phyloP scores from a whole-genome alignment of 164 flowering plant genomes.

The Stephania yunnanensis region DNA sequence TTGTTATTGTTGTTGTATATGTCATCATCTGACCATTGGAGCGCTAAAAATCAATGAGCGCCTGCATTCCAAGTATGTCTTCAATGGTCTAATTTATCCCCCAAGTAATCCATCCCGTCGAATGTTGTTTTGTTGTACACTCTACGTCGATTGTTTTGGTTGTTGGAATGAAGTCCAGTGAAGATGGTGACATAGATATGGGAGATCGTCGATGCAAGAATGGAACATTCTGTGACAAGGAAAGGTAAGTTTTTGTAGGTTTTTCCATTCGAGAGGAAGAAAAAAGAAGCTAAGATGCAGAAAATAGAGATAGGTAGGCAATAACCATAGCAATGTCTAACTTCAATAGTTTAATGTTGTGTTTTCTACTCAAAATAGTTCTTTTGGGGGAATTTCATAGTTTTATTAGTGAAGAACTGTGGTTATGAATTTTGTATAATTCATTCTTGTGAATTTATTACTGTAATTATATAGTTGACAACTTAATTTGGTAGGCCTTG shows the following conservation, averaged over 20 bases:
- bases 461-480: background rate
- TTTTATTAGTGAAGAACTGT: too few relatives aligned
- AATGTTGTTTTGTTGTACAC: slow-evolving; percentile 35
- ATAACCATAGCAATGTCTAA: slow-evolving; percentile 15
- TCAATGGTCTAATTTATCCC: slow-evolving; percentile 32
- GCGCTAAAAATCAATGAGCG: slow-evolving; percentile 30
- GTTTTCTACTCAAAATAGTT: background rate
- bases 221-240: slow-evolving; percentile 21
- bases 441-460: background rate
- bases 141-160: slow-evolving; percentile 29
- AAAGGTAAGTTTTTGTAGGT: slow-evolving; percentile 36
- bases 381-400: background rate
- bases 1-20: slow-evolving; percentile 26
- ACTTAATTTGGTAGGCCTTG: background rate
- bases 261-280: slow-evolving; percentile 25
- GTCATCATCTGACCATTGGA: slow-evolving; percentile 26
- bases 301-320: slow-evolving; percentile 7
- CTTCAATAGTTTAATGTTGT: background rate
- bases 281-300: slow-evolving; percentile 18
- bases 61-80: slow-evolving; percentile 40
- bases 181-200: slow-evolving; percentile 33
- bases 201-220: slow-evolving; percentile 39
- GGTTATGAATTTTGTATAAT: too few relatives aligned
- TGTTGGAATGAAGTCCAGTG: slow-evolving; percentile 39
- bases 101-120: slow-evolving; percentile 52